Evolutionary conservation across 2,329 filamentous ascomycete species (phyloP), one percentile per base, ranked within the genome.

Genomic region (Ceratocystis colombiana): DNA sequence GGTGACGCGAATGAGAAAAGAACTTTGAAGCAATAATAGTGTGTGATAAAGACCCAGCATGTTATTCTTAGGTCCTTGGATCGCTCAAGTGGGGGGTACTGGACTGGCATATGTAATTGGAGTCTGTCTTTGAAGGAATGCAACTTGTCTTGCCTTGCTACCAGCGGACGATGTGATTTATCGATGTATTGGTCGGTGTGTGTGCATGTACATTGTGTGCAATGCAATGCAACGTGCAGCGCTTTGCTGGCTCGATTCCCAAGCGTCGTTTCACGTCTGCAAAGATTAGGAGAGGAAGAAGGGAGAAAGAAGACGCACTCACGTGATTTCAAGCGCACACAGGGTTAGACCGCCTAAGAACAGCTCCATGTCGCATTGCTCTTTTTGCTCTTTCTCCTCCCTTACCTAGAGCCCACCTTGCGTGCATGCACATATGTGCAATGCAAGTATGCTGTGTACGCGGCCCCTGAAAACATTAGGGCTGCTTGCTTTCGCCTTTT

Each of bases 241-340:
- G 20, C 48, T 53, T 25, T 53, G 20, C 48, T 25, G n/a, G 25
- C 20, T 25, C 20, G 48, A 25, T 15, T 25, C 37, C 37, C 37
- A 41, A 12, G 37, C 37, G 37, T 41, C 25, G 48, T 53, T 53
- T 53, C 48, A 53, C 48, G 48, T 25, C 48, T 53, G 48, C 48
- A 53, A 53, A 28, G 22, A 12, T 25, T 53, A 53, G 48, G 48
- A 50, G 48, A 25, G 48, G 20, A 48, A 48, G 45, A 20, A 20
- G 45, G 20, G 45, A 20, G 45, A 8, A 20, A 20, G 17, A 48
- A 48, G 48, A 4, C 15, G 22, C 20, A 8, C 2, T 53, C 48
- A 50, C n/a, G 48, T 50, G 48, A 50, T 20, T 50, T 22, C n/a
- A 12, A 20, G n/a, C 2, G 20, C n/a, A 10, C 17, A 22, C 37